These are phyloP conservation scores for Phytophthora pseudosyringae DNA, from an alignment of 352 stramenopile species.

Conservation along the genomic window DNA sequence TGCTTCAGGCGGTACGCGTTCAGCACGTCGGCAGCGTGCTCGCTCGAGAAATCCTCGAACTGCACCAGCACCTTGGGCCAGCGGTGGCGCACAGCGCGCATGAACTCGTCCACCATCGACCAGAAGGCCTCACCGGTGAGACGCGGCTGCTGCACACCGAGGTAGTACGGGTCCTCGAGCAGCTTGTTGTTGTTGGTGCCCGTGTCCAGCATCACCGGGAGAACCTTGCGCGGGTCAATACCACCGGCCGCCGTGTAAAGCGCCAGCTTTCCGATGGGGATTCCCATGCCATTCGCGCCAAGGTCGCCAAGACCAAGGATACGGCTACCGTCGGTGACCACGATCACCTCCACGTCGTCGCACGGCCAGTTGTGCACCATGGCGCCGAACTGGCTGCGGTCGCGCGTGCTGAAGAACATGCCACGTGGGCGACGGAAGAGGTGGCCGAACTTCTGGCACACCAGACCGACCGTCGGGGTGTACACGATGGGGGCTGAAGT, in stretches of 20 bases:
- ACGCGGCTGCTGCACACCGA: constrained; percentile 93
- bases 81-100: constrained; percentile 79
- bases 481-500: constrained; percentile 94
- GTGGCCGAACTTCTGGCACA: constrained; percentile 92
- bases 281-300: constrained; percentile 97
- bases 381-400: constrained; percentile 89
- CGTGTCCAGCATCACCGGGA: constrained; percentile 97
- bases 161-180: constrained; percentile 95
- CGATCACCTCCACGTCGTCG: constrained; percentile 97
- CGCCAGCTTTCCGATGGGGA: constrained; percentile 96
- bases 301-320: constrained; percentile 98
- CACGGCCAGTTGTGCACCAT: constrained; percentile 97
- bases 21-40: constrained; percentile 90
- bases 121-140: constrained; percentile 93
- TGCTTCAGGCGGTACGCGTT: constrained; percentile 96
- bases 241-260: constrained; percentile 96
- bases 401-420: constrained; percentile 96
- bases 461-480: constrained; percentile 96
- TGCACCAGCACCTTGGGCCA: constrained; percentile 96
- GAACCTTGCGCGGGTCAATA: constrained; percentile 93
- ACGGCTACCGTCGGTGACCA: constrained; percentile 96
- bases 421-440: constrained; percentile 91
- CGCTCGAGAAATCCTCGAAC: constrained; percentile 97
- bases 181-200: constrained; percentile 97
- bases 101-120: constrained; percentile 96